Conservation (phyloP, 257 asterid species). For the Prunella vulgaris region DNA sequence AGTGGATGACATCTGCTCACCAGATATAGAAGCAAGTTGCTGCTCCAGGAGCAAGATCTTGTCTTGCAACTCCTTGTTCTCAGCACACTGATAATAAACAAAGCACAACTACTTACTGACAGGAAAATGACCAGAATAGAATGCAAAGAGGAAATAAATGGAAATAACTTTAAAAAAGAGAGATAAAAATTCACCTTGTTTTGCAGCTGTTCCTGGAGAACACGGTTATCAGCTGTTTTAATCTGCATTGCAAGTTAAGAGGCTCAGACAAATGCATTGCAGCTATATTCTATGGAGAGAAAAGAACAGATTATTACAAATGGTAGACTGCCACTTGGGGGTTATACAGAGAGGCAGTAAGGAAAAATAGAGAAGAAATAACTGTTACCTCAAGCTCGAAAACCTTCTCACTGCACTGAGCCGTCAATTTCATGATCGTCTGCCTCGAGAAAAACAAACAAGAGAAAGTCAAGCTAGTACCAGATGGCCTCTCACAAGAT, state of each 20-base stretch:
- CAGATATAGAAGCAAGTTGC: constrained; percentile 50
- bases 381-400: constrained; percentile 84
- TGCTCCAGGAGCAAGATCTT: constrained; percentile 56
- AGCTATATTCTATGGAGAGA: background rate
- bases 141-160: background rate
- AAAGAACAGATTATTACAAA: background rate
- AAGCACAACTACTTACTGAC: constrained; percentile 19
- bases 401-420: constrained; percentile 77
- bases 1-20: constrained; percentile 35
- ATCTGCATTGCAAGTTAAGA: constrained; percentile 53
- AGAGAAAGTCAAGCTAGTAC: constrained; percentile 6
- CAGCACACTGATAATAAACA: constrained; percentile 52
- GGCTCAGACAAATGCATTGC: constrained; percentile 21
- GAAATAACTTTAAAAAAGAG: too few relatives aligned
- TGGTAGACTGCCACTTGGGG: background rate
- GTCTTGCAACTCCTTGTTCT: constrained; percentile 71
- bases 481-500: background rate
- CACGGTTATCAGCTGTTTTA: constrained; percentile 82
- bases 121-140: background rate
- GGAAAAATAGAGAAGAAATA: background rate
- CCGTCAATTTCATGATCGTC: constrained; percentile 75
- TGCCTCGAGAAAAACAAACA: constrained; percentile 28
- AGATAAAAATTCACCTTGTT: constrained; percentile 54
- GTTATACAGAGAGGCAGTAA: background rate
- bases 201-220: constrained; percentile 92